Evolutionary conservation across 192 early-diverging fungal genomes (phyloP).

Genomic region (Coemansia nantahalensis): DNA sequence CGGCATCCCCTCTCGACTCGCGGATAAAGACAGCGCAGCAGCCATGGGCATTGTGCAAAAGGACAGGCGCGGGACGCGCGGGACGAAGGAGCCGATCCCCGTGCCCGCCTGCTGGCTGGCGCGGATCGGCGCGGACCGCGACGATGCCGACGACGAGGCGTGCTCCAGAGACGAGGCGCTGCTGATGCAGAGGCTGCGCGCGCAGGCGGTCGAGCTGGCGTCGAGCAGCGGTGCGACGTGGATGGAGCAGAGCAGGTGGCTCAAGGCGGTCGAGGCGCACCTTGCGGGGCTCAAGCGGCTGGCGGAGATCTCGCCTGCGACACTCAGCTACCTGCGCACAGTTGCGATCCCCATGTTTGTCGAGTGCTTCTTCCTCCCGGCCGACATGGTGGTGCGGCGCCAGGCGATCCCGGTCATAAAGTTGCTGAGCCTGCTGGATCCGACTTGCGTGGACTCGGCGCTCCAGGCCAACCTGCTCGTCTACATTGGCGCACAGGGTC

Average conservation of each 20-base stretch:
- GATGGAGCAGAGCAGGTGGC: slow-evolving; percentile 41
- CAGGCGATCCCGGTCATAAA: slow-evolving; percentile 35
- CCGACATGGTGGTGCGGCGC: slow-evolving; percentile 21
- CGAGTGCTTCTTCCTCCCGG: slow-evolving; percentile 43
- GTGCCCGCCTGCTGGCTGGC: slow-evolving; percentile 31
- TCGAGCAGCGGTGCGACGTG: slow-evolving; percentile 12
- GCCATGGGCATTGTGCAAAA: slow-evolving; percentile 43
- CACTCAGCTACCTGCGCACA: slow-evolving; percentile 29
- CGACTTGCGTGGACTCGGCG: slow-evolving; percentile 15
- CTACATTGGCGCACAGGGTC: slow-evolving; percentile 16
- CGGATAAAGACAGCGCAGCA: no score
- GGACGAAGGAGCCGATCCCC: slow-evolving; percentile 38
- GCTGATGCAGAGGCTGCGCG: slow-evolving; percentile 12
- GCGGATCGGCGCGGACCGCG: slow-evolving; percentile 11
- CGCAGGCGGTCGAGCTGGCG: slow-evolving; percentile 4
- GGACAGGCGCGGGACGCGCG: slow-evolving; percentile 30
- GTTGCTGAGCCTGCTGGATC: slow-evolving; percentile 16
- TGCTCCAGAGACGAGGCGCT: slow-evolving; percentile 3
- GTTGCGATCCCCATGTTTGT: slow-evolving; percentile 35
- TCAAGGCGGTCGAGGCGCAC: slow-evolving; percentile 16
- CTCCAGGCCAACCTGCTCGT: slow-evolving; percentile 38
- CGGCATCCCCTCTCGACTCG: no score
- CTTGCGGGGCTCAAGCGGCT: slow-evolving; percentile 12
- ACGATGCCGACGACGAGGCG: background rate
- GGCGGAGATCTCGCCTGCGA: slow-evolving; percentile 9